These are phyloP conservation scores for Epichloe gansuensis DNA, from an alignment of 2,329 filamentous ascomycete genomes.

Conservation along the genomic window DNA sequence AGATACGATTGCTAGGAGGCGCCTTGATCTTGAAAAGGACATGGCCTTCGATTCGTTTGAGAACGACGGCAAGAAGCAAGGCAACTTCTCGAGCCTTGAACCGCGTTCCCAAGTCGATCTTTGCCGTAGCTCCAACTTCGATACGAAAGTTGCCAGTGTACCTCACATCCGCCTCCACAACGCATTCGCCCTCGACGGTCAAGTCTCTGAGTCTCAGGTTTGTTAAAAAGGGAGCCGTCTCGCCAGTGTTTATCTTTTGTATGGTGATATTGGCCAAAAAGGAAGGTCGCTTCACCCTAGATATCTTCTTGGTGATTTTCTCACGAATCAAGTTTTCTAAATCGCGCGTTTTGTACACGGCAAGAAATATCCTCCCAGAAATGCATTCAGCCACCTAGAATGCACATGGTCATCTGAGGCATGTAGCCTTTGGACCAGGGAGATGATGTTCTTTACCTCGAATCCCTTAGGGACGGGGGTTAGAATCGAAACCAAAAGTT, in stretches of 20 bases:
- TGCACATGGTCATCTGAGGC: slow-evolving; percentile 84
- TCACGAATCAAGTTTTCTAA: slow-evolving; percentile 66
- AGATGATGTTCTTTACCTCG: slow-evolving; percentile 76
- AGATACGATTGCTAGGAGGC: slow-evolving; percentile 88
- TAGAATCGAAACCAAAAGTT: slow-evolving; percentile 39
- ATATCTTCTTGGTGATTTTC: slow-evolving; percentile 94
- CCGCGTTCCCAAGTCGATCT: slow-evolving; percentile 76
- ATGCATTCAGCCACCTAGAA: slow-evolving; percentile 85
- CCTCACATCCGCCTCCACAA: slow-evolving; percentile 73
- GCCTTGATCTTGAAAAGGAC: slow-evolving; percentile 80
- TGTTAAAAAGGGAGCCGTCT: slow-evolving; percentile 76
- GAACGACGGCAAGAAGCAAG: slow-evolving; percentile 70
- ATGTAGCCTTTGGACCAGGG: slow-evolving; percentile 79
- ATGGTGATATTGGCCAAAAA: slow-evolving; percentile 82
- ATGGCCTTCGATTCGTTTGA: slow-evolving; percentile 80
- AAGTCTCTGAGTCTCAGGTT: slow-evolving; percentile 81
- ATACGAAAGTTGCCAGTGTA: slow-evolving; percentile 85
- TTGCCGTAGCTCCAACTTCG: slow-evolving; percentile 84
- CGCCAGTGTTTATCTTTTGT: slow-evolving; percentile 72
- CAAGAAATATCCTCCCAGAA: slow-evolving; percentile 79
- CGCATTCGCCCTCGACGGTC: slow-evolving; percentile 81
- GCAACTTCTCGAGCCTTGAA: slow-evolving; percentile 89
- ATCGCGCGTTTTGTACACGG: slow-evolving; percentile 72
- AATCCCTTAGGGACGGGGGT: slow-evolving; percentile 62
- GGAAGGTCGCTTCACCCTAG: slow-evolving; percentile 79